phyloP scores from a whole-genome alignment of 495 filamentous ascomycete genomes.

The Elasticomyces elasticus region DNA sequence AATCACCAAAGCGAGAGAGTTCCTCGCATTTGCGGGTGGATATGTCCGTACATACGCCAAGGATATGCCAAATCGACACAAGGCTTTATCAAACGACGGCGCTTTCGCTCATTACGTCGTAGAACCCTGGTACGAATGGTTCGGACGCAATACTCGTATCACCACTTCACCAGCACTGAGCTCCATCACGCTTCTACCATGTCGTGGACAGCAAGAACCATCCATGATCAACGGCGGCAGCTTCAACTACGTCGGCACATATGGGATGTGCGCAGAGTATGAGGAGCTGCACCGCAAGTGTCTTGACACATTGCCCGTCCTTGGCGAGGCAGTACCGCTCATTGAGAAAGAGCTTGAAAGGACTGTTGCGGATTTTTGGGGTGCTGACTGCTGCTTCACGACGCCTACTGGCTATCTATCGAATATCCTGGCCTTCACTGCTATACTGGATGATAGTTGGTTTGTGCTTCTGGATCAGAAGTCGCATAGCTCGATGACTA shows the following conservation, averaged over 20 bases:
- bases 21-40: not conserved
- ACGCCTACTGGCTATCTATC: conserved; percentile 6
- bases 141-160: not conserved
- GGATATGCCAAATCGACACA: not conserved
- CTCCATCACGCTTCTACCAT: not conserved
- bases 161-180: not conserved
- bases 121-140: not conserved
- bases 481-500: not conserved
- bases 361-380: not conserved
- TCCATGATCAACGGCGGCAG: not conserved
- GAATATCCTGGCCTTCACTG: not conserved
- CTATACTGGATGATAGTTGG: not conserved
- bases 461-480: conserved; percentile 1
- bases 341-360: not conserved
- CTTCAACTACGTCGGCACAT: not conserved
- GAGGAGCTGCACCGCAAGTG: not conserved
- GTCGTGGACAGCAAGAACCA: not conserved
- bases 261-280: not conserved
- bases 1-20: not conserved
- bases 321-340: not conserved
- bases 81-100: not conserved
- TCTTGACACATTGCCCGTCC: not conserved
- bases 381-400: not conserved
- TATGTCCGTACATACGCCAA: not conserved
- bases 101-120: not conserved